These are phyloP conservation scores for Vanrija pseudolonga DNA, from an alignment of 1,284 basidiomycete genomes.

Conservation along the genomic window DNA sequence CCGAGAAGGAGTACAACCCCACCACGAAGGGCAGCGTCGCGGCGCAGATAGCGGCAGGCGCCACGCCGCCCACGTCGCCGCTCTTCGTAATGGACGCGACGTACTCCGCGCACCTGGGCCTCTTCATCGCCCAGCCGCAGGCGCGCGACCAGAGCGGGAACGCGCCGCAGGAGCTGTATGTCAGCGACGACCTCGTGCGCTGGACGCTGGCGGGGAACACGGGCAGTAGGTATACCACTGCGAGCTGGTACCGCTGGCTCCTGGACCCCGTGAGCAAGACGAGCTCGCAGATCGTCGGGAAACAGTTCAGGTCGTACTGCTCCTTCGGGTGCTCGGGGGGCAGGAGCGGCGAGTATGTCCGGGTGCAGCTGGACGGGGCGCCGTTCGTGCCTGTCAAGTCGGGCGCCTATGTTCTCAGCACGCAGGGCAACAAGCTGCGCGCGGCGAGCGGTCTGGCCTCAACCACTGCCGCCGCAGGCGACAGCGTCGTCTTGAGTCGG, in stretches of 20 bases:
- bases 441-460: too few species aligned
- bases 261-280: slow-evolving; percentile 4
- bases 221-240: slow-evolving; percentile 10
- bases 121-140: slow-evolving; percentile 13
- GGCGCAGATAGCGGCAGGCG: slow-evolving; percentile 1
- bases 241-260: slow-evolving; percentile 13
- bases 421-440: background rate
- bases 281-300: slow-evolving; percentile 2
- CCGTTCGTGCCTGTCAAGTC: background rate
- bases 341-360: slow-evolving; percentile 8
- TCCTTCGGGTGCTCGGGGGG: slow-evolving; percentile 10
- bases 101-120: slow-evolving; percentile 12
- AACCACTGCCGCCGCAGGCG: background rate
- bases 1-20: slow-evolving; percentile 6
- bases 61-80: slow-evolving; percentile 1
- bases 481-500: background rate
- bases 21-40: background rate
- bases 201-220: slow-evolving; percentile 12
- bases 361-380: slow-evolving; percentile 2
- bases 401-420: background rate
- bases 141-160: slow-evolving; percentile 6
- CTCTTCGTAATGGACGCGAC: slow-evolving; percentile 15
- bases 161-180: slow-evolving; percentile 9
- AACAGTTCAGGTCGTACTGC: slow-evolving; percentile 10
- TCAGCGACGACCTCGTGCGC: slow-evolving; percentile 3